Percentiles rank a stretch among this genome's conserved stretches.
Evolutionary conservation across 2,329 filamentous ascomycete species (phyloP).

Genomic region (Venturia effusa): DNA sequence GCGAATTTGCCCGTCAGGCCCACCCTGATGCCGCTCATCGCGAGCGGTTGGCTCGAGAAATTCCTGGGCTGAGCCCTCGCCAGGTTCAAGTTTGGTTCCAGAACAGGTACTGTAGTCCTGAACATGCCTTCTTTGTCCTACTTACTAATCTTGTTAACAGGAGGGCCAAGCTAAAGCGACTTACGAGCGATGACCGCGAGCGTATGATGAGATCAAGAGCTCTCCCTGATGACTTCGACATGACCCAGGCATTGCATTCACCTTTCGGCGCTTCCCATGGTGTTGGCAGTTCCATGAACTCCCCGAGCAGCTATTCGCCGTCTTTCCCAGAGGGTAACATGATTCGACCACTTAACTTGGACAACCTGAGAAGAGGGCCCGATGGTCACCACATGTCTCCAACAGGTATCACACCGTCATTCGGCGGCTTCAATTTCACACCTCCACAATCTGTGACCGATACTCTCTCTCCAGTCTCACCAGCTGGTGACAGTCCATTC

Average conservation of each 20-base stretch:
- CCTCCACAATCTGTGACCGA: conserved; percentile 41
- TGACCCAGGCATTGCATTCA: conserved; percentile 46
- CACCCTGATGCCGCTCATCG: conserved; percentile 87
- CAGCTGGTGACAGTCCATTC: conserved; percentile 29
- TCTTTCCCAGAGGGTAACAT: conserved; percentile 44
- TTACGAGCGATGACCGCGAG: conserved; percentile 50
- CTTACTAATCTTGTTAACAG: conserved; percentile 26
- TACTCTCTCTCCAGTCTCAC: conserved; percentile 33
- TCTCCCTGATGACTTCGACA: conserved; percentile 49
- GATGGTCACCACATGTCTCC: conserved; percentile 57
- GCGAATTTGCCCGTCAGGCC: conserved; percentile 88
- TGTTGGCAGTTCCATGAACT: conserved; percentile 37
- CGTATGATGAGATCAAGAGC: conserved; percentile 50
- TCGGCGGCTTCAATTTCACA: conserved; percentile 56
- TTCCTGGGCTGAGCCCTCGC: conserved; percentile 79
- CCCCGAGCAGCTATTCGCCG: conserved; percentile 30
- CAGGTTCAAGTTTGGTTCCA: conserved; percentile 99
- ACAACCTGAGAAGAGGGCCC: conserved; percentile 52
- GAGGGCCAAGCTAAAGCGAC: conserved; percentile 50
- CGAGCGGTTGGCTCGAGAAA: conserved; percentile 77
- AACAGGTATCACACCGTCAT: conserved; percentile 55
- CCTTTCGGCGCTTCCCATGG: conserved; percentile 35
- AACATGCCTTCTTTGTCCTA: neutral
- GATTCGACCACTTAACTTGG: conserved; percentile 58
- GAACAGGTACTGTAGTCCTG: conserved; percentile 61